A percentile compares a stretch with the other conserved stretches of the same genome.
These are phyloP conservation scores for Tuber melanosporum DNA, from an alignment of 495 filamentous ascomycete genomes.

Conservation along the genomic window DNA sequence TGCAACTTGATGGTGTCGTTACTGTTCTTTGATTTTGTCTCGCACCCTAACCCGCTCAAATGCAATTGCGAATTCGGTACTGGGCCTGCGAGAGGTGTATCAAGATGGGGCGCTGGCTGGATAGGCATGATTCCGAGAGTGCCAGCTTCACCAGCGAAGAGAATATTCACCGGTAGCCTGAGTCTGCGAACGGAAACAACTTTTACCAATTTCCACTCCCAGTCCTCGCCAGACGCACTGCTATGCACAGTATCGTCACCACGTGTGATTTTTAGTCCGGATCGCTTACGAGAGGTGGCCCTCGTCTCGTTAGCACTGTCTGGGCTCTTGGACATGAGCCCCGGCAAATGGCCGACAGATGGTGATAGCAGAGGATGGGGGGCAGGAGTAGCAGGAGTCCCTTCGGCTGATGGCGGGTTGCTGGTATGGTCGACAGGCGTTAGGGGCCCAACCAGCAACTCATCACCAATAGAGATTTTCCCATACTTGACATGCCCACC, in stretches of 20 bases:
- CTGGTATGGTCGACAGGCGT: slow-evolving; percentile 12
- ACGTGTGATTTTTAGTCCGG: not conserved
- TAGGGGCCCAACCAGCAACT: slow-evolving; percentile 74
- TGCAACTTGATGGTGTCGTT: not conserved
- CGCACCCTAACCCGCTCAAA: slow-evolving; percentile 28
- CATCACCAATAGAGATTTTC: slow-evolving; percentile 68
- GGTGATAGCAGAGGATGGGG: slow-evolving; percentile 19
- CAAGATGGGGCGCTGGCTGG: slow-evolving; percentile 7
- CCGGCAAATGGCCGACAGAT: slow-evolving; percentile 21
- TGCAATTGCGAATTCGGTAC: slow-evolving; percentile 13
- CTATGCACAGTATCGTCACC: slow-evolving; percentile 15
- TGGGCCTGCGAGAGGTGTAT: not conserved
- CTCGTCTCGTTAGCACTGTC: slow-evolving; percentile 32
- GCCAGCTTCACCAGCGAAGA: slow-evolving; percentile 78
- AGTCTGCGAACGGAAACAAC: slow-evolving; percentile 84
- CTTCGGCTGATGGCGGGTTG: slow-evolving; percentile 26
- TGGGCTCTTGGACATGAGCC: slow-evolving; percentile 31
- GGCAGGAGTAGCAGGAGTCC: slow-evolving; percentile 32
- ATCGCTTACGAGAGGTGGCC: not conserved
- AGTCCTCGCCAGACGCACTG: slow-evolving; percentile 16
- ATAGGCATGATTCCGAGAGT: slow-evolving; percentile 71
- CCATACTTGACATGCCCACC: slow-evolving; percentile 79
- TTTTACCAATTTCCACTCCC: slow-evolving; percentile 35
- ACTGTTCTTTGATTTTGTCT: slow-evolving; percentile 19
- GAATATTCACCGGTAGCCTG: slow-evolving; percentile 68